Evolutionary conservation across 805 yeast species (phyloP), one percentile per base, ranked within the genome.

Genomic region (Starmerella riodocensis): DNA sequence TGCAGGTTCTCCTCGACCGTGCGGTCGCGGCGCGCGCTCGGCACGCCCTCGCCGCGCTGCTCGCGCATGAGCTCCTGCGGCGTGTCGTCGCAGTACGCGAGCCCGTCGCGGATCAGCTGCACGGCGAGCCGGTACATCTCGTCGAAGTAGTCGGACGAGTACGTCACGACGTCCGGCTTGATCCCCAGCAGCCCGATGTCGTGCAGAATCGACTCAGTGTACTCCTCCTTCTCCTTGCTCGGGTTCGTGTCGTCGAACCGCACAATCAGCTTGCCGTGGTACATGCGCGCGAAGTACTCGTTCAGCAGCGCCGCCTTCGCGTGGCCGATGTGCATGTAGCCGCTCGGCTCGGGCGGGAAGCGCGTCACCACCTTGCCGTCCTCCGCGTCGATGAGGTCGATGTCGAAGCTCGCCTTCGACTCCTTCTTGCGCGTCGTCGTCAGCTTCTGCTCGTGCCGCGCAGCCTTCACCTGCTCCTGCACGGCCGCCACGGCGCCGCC

Each of bases 331-430:
- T 91, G 99, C 64, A 91, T 72, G 64, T 86, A 91, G 66, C 99
- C 99, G 65, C 94, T 82, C 45, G 99, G 99, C 68, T 91, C 99
- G 49, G 99, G 99, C 37, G 94, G 98, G 76, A 91, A 91, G 66
- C 99, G 80, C 39, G 98, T 93, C 39, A 93, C 97, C 42, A 91
- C 99, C 63, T 86, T 68, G 49, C 99, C 99, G 42, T 79, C 76
- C 55, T 72, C 76, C 43, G 99, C 99, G 59, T 76, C 93, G 43
- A 80, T 81, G 50, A 91, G 73, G 55, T 83, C 91, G 55, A 91
- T 91, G 59, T 86, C 96, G 52, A 80, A 91, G 62, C 80, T 86
- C 47, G 98, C 97, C 66, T 84, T 83, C 70, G 84, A 93, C 38
- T 76, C 67, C 62, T 83, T 91, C 46, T 47, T 47, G 64, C 84